Evolutionary conservation across 169 alveolate species (phyloP), one percentile per base, ranked within the genome.

Genomic region (Fabrea salina): DNA sequence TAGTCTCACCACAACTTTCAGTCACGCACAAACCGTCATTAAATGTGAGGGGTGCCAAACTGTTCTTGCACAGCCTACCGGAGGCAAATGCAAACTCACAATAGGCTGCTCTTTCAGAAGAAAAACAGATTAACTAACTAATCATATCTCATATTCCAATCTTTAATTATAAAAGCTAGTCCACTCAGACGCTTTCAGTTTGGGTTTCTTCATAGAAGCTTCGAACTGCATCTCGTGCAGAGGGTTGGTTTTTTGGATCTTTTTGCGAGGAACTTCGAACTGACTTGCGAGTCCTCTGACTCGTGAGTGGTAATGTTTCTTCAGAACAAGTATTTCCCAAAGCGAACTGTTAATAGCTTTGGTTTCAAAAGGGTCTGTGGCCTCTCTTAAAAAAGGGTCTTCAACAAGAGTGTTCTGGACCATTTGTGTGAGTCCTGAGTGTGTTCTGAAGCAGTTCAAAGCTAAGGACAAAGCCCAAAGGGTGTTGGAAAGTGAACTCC

Each of bases 11-110:
- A 96, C 99, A 33, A 95, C 97, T 78, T 98, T 96, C 95, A 84
- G 92, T 33, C 91, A 90, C 81, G 84, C 94, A 22, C 80, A 88
- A 76, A 86, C 90, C 41, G 85, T 84, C 44, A 90, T 90, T 44
- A 70, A 93, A 92, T 91, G 99, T 98, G 37, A 98, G 91, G 93
- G 96, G 97, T 84, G 98, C 94, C 43, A 97, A 93, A 72, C 82
- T 90, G 35, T 95, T 97, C 92, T 98, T 75, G 95, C 98, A 88
- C 97, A 96, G 84, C 99, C 99, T 32, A 96, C 99, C 25, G 99
- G 99, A 37, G 99, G 99, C 67, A 96, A 96, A 84, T 95, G 98
- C 79, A 94, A 96, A 83, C 95, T 97, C 75, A 94, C 98, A 64
- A 95, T 95, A 84, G 99, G 99, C 74, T 95, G 98, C 79, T 95